phyloP scores from a whole-genome alignment of 768 basidiomycete genomes.

The Nevesoporus exiguus region DNA sequence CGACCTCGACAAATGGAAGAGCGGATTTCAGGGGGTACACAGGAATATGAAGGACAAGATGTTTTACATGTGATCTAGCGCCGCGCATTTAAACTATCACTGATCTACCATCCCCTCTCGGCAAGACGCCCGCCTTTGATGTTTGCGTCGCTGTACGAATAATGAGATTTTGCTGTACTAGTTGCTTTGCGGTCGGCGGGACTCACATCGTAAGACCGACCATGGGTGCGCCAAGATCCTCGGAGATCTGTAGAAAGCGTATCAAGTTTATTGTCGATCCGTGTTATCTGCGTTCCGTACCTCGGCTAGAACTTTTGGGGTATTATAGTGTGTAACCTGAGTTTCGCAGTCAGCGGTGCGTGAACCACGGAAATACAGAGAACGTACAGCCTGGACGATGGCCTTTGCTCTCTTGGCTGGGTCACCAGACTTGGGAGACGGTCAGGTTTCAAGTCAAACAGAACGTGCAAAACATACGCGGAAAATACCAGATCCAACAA shows the following conservation, averaged over 20 bases:
- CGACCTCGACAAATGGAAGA: slow-evolving; percentile 31
- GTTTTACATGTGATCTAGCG: slow-evolving; percentile 32
- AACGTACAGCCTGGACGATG: slow-evolving; percentile 87
- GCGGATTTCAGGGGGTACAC: slow-evolving; percentile 33
- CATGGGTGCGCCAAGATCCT: slow-evolving; percentile 89
- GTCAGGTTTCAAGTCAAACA: neutral
- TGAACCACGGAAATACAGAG: slow-evolving; percentile 1
- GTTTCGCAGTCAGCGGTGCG: slow-evolving; percentile 5
- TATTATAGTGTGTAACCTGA: slow-evolving; percentile 92
- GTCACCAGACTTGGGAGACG: slow-evolving; percentile 67
- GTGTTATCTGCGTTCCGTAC: slow-evolving; percentile 33
- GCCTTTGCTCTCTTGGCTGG: slow-evolving; percentile 92
- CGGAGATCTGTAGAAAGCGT: slow-evolving; percentile 52
- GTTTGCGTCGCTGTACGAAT: slow-evolving; percentile 48
- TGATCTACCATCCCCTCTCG: slow-evolving; percentile 59
- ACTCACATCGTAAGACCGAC: slow-evolving; percentile 86
- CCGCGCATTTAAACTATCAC: neutral
- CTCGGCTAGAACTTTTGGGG: slow-evolving; percentile 88
- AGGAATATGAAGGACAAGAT: slow-evolving; percentile 27
- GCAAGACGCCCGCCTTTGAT: slow-evolving; percentile 71
- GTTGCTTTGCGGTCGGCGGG: slow-evolving; percentile 1
- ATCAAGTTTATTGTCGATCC: neutral
- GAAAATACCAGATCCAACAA: slow-evolving; percentile 98
- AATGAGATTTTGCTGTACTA: neutral
- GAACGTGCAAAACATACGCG: slow-evolving; percentile 51